A percentile compares a stretch with the other conserved stretches of the same genome.
Conservation (phyloP, 2,329 filamentous ascomycete species). For the Cladosporium halotolerans region DNA sequence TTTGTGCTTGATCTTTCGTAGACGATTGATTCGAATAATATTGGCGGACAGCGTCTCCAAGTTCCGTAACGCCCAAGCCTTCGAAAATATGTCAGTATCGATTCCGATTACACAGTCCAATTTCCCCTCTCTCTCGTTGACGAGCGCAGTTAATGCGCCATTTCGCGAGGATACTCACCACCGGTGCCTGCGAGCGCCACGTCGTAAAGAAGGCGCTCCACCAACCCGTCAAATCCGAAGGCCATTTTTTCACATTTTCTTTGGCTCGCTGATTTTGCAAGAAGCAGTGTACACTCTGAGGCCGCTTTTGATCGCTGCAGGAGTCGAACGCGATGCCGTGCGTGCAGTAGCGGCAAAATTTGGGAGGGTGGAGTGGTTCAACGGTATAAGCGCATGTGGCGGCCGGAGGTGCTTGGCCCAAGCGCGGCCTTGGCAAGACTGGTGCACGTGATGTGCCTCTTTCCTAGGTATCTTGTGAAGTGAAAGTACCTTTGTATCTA, state of each 20-base stretch:
- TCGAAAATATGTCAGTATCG: neutral
- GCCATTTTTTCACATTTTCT: slow-evolving; percentile 9
- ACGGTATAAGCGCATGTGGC: no score
- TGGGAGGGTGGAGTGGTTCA: neutral
- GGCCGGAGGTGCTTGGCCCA: no score
- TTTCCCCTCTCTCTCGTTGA: no score
- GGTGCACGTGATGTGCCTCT: neutral
- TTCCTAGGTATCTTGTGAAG: neutral
- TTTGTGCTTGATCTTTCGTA: neutral
- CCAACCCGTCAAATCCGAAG: slow-evolving; percentile 48
- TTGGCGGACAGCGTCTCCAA: slow-evolving; percentile 1
- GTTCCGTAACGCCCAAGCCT: slow-evolving; percentile 9
- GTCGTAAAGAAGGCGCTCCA: slow-evolving; percentile 53
- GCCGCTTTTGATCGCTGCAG: neutral
- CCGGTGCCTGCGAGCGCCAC: slow-evolving; percentile 53
- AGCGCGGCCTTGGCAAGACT: no score
- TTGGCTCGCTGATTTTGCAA: neutral
- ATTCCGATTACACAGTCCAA: no score
- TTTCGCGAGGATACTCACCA: slow-evolving; percentile 41
- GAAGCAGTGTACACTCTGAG: no score
- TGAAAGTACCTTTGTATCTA: neutral
- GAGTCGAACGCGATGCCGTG: slow-evolving; percentile 5
- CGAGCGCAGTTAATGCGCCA: no score
- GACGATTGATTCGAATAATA: slow-evolving; percentile 2
- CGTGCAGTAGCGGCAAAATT: slow-evolving; percentile 4